Base-by-base conservation (phyloP, 2,329 filamentous ascomycete species). In the Podosphaera aphanis region DNA sequence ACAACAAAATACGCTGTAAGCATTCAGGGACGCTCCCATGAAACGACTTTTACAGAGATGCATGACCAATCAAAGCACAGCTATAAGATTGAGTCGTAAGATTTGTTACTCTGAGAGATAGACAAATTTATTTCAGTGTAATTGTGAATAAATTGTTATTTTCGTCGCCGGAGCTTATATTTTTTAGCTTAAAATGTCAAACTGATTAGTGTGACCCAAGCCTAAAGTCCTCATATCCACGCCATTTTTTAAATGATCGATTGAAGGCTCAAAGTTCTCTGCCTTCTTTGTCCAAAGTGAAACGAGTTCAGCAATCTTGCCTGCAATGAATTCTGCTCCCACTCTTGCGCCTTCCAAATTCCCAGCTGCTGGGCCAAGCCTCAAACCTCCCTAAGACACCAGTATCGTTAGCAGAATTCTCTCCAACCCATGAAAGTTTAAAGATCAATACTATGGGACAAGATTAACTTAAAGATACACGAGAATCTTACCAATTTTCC, bases 341-440 rank as follows among this genome's bases (percentile, higher is more conserved):
- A 77, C 57, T 51, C 81, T 70, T 2, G 79, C 79, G 0, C 82
- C 82, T 23, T 79, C 80, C 2, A 86, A 63, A 57, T 86, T 86
- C 0, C 72, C 73, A 1, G 78, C 79, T 0, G 75, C 79, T 10
- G 82, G 81, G 0, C 82, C 81, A 0, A 88, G 62, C 47, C 74
- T 68, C 52, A 88, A 58, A 0, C 69, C 73, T 0, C 77, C 81
- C 31, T 43, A 18, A 2, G 23, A 18, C 15, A 29, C 21, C 5
- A 43, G 5, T 19, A 31, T 25, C 10, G 19, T 40, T 40, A 40
- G 37, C 21, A 20, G n/a, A 21, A 20, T 20, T 11, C 4, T 40
- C 8, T 33, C 5, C 29, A 2, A 33, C 15, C 11, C 13, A 13
- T n/a, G 13, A 33, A 33, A 11, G 6, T n/a, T 33, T 11, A 13